Evolutionary conservation across 2,329 filamentous ascomycete genomes (phyloP).

Genomic region (Lojkania enalia): DNA sequence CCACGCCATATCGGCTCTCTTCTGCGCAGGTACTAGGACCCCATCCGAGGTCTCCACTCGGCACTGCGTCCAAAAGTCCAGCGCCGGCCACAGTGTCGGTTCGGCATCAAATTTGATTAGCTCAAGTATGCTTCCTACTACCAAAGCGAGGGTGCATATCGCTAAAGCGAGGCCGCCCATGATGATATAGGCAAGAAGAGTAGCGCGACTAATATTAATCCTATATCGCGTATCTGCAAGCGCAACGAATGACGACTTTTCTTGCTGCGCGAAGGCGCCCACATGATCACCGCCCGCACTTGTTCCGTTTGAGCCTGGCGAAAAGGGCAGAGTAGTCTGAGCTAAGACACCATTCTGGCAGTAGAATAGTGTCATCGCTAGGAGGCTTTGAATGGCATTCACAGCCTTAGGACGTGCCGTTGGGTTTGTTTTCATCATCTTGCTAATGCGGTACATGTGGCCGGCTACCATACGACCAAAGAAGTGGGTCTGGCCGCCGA

Average conservation of each 20-base stretch:
- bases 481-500: constrained; percentile 14
- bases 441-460: constrained; percentile 19
- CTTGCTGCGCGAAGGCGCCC: constrained; percentile 12
- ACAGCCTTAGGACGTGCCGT: constrained; percentile 10
- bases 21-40: constrained; percentile 11
- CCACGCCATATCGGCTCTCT: constrained; percentile 19
- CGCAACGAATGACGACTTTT: constrained; percentile 7
- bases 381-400: constrained; percentile 17
- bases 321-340: constrained; percentile 11
- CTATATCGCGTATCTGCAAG: constrained; percentile 14
- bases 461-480: constrained; percentile 18
- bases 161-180: constrained; percentile 10
- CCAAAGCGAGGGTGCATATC: constrained; percentile 12
- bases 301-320: constrained; percentile 3
- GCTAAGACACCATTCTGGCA: constrained; percentile 18
- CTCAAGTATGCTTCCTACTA: constrained; percentile 14
- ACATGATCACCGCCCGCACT: background rate
- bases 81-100: constrained; percentile 14
- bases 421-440: constrained; percentile 7
- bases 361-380: constrained; percentile 19
- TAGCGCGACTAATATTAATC: constrained; percentile 12
- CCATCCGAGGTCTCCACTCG: constrained; percentile 13
- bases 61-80: constrained; percentile 22
- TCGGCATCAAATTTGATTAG: constrained; percentile 15
- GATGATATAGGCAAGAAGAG: constrained; percentile 15